These are phyloP conservation scores for Paragyromitra xinjiangensis DNA, from an alignment of 495 filamentous ascomycete genomes.

Conservation along the genomic window DNA sequence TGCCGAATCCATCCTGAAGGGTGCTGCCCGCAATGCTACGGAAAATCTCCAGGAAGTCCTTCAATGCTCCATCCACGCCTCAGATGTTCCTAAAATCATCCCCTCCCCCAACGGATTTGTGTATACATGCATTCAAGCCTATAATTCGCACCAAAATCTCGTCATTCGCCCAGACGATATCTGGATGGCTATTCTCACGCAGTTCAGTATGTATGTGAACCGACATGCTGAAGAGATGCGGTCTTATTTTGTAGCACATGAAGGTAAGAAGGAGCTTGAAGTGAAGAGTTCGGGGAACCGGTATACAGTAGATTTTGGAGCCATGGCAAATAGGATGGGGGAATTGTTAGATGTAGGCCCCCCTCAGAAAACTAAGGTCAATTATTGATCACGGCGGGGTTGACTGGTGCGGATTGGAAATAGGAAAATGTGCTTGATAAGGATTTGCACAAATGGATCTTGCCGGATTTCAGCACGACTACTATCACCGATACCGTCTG, in stretches of 20 bases:
- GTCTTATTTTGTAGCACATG: conserved; percentile 58
- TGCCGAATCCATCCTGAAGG: conserved; percentile 1
- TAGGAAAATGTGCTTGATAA: conserved; percentile 58
- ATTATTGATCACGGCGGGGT: background rate
- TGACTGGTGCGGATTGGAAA: background rate
- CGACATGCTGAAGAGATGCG: conserved; percentile 59
- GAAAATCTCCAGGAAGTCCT: conserved; percentile 16
- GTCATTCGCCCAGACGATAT: conserved; percentile 60
- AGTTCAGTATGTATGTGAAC: conserved; percentile 58
- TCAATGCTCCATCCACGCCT: conserved; percentile 39
- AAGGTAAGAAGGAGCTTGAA: conserved; percentile 57
- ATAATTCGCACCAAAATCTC: conserved; percentile 59
- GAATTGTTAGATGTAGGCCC: conserved; percentile 52
- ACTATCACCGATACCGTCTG: conserved; percentile 58
- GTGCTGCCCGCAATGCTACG: background rate
- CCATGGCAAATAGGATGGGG: conserved; percentile 55
- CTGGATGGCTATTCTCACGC: conserved; percentile 60
- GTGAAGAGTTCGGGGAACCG: background rate
- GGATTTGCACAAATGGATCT: conserved; percentile 59
- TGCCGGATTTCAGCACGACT: conserved; percentile 62
- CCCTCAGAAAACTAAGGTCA: background rate
- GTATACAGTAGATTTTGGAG: conserved; percentile 50
- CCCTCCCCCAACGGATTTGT: conserved; percentile 57
- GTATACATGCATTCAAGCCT: conserved; percentile 44
- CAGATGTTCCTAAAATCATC: conserved; percentile 2